phyloP scores from a whole-genome alignment of 306 rosid genomes.

The Gillenia trifoliata region DNA sequence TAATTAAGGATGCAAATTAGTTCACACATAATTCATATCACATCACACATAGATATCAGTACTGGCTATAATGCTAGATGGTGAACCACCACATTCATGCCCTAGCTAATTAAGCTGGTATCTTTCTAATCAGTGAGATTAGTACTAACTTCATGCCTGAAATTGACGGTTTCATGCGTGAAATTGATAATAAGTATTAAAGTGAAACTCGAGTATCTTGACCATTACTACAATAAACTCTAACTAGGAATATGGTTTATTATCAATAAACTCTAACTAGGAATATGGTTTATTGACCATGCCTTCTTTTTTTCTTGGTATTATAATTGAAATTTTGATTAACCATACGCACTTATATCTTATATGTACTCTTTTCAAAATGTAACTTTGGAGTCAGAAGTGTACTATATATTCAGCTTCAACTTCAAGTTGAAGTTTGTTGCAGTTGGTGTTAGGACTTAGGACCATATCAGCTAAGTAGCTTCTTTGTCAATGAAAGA shows the following conservation, averaged over 20 bases:
- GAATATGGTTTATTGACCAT: too few species aligned
- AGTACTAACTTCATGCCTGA: background rate
- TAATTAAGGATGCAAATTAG: too few species aligned
- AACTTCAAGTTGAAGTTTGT: background rate
- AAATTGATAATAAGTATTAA: too few species aligned
- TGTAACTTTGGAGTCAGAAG: background rate
- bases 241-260: too few species aligned
- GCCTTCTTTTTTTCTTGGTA: too few species aligned
- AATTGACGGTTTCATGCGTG: too few species aligned
- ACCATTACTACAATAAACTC: too few species aligned
- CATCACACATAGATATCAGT: background rate
- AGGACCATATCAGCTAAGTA: background rate
- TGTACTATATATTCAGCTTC: background rate
- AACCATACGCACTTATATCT: background rate
- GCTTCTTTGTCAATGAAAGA: background rate
- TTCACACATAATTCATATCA: too few species aligned
- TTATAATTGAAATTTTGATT: background rate
- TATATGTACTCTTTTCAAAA: background rate
- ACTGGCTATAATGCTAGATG: background rate
- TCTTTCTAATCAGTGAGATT: background rate
- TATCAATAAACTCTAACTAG: too few species aligned
- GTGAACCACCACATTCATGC: background rate
- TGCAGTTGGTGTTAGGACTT: slow-evolving; percentile 7
- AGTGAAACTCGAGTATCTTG: too few species aligned
- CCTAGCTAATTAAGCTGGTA: too few species aligned